These are phyloP conservation scores for Saksenaea vasiformis DNA, from an alignment of 371 early-diverging fungal species.

Conservation along the genomic window DNA sequence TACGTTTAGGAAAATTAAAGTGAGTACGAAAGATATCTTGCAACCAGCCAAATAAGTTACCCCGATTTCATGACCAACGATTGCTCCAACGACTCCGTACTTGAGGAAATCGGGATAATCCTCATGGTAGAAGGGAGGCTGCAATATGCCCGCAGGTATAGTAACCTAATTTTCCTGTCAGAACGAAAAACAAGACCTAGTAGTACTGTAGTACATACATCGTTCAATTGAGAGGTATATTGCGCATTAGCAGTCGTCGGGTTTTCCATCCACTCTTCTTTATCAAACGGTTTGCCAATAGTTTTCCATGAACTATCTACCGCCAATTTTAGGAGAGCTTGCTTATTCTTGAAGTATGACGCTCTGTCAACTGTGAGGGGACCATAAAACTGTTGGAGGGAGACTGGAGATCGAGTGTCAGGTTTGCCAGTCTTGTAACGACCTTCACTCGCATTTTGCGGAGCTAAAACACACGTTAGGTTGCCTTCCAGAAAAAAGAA, in stretches of 20 bases:
- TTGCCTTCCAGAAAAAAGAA: neutral
- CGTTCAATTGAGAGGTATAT: constrained; percentile 54
- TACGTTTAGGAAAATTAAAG: constrained; percentile 3
- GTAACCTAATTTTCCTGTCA: constrained; percentile 37
- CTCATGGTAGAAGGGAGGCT: constrained; percentile 51
- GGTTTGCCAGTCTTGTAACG: constrained; percentile 49
- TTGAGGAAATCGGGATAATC: constrained; percentile 46
- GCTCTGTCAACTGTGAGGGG: constrained; percentile 22
- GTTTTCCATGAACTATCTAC: no score
- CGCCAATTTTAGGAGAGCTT: constrained; percentile 35
- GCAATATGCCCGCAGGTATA: constrained; percentile 64
- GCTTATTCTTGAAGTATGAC: constrained; percentile 55
- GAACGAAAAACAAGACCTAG: neutral
- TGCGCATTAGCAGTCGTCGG: constrained; percentile 66
- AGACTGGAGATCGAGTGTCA: constrained; percentile 44
- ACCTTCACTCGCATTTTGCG: constrained; percentile 43
- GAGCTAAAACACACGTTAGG: constrained; percentile 12
- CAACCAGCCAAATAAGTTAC: constrained; percentile 35
- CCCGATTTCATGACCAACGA: constrained; percentile 64
- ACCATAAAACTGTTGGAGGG: constrained; percentile 47
- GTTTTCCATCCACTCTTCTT: constrained; percentile 52
- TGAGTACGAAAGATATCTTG: neutral
- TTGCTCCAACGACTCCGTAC: constrained; percentile 57
- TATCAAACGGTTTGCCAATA: constrained; percentile 46
- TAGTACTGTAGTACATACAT: constrained; percentile 15